phyloP scores from a whole-genome alignment of 495 filamentous ascomycete genomes.

The Paragyromitra xinjiangensis region DNA sequence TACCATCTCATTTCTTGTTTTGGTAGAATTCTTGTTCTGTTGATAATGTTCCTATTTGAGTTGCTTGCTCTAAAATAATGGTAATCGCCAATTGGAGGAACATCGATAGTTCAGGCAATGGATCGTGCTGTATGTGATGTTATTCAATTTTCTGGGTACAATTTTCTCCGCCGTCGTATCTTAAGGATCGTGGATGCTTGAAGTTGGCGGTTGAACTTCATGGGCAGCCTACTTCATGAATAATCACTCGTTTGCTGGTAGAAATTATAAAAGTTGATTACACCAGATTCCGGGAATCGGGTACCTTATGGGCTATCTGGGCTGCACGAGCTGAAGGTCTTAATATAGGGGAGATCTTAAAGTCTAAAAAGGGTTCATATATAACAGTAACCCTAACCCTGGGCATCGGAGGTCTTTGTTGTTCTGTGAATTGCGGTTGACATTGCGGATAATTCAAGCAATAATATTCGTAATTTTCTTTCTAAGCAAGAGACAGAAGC shows the following conservation, averaged over 20 bases:
- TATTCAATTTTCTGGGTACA: neutral
- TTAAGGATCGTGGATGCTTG: neutral
- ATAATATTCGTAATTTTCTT: neutral
- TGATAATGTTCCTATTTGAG: slow-evolving; percentile 25
- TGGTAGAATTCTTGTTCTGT: slow-evolving; percentile 3
- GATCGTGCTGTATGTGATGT: neutral
- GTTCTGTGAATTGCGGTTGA: no score
- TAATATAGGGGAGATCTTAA: no score
- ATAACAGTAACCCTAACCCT: no score
- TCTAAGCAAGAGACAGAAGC: neutral
- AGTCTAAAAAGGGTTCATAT: no score
- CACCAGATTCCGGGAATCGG: no score
- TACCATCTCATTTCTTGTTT: neutral
- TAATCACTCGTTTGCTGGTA: neutral
- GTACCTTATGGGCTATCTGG: no score
- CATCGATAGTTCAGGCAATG: neutral
- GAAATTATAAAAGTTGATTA: neutral
- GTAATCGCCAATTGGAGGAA: slow-evolving; percentile 19
- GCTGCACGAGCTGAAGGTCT: no score
- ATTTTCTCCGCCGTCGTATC: neutral
- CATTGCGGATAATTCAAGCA: no score
- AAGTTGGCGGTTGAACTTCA: neutral
- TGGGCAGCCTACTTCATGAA: neutral
- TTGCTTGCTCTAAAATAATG: slow-evolving; percentile 37
- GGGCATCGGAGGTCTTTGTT: no score